Evolutionary conservation across 805 yeast genomes (phyloP).

Genomic region (Maudiozyma bulderi): DNA sequence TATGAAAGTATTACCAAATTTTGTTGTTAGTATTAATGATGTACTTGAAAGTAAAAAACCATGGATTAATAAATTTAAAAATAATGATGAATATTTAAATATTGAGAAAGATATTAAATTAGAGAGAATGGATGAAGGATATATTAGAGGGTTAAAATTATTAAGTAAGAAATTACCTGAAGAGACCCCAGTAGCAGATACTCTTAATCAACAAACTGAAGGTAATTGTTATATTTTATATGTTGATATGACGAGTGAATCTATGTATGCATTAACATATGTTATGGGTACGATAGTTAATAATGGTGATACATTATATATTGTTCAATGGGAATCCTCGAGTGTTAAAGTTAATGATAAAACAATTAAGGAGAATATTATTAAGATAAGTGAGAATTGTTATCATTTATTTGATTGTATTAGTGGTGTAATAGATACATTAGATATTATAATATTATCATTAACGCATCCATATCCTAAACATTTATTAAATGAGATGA

Average conservation of each 20-base stretch:
- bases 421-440: conserved; percentile 17
- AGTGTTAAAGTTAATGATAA: conserved; percentile 2
- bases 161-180: conserved; percentile 6
- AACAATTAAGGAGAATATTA: conserved; percentile 11
- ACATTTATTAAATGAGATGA: conserved; percentile 30
- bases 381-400: conserved; percentile 11
- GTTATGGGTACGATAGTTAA: conserved; percentile 75
- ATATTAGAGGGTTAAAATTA: conserved; percentile 16
- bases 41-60: conserved; percentile 25
- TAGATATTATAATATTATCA: conserved; percentile 28
- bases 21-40: conserved; percentile 19
- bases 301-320: conserved; percentile 72
- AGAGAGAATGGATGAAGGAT: conserved; percentile 21
- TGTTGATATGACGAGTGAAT: conserved; percentile 75
- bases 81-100: conserved; percentile 28
- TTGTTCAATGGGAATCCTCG: conserved; percentile 34
- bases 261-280: conserved; percentile 79
- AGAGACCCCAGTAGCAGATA: background rate
- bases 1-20: conserved; percentile 27
- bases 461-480: conserved; percentile 33
- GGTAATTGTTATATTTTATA: conserved; percentile 46
- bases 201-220: background rate
- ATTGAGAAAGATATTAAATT: conserved; percentile 20
- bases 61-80: conserved; percentile 18
- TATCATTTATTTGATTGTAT: conserved; percentile 24